Conservation (phyloP, 2,329 filamentous ascomycete species). For the Onygenales sp. region DNA sequence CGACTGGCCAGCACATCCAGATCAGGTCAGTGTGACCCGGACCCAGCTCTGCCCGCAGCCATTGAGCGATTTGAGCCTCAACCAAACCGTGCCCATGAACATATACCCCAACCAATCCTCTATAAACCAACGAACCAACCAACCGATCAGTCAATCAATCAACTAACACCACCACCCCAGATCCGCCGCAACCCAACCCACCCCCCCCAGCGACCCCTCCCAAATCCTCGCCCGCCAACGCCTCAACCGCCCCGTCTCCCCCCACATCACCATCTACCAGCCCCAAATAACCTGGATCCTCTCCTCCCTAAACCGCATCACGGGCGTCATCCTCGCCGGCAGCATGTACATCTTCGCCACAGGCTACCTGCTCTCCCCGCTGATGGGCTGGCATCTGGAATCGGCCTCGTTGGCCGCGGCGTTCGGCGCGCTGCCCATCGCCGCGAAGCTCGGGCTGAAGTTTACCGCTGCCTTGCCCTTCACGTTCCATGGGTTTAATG, state of each 20-base stretch:
- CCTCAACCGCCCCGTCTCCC: slow-evolving; percentile 67
- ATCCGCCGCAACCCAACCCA: slow-evolving; percentile 15
- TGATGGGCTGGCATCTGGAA: slow-evolving; percentile 63
- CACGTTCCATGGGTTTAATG: slow-evolving; percentile 59
- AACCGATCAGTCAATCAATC: neutral
- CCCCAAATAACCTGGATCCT: slow-evolving; percentile 77
- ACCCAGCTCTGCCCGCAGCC: neutral
- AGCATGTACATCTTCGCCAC: slow-evolving; percentile 69
- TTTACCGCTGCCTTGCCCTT: slow-evolving; percentile 53
- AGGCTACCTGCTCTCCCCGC: slow-evolving; percentile 71
- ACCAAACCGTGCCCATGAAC: neutral
- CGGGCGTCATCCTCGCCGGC: slow-evolving; percentile 63
- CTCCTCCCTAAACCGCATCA: slow-evolving; percentile 71
- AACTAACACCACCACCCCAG: slow-evolving; percentile 11
- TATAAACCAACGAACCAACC: neutral
- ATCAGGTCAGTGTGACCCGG: slow-evolving; percentile 27
- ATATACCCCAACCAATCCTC: neutral
- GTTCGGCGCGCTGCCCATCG: slow-evolving; percentile 52
- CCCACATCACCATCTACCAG: slow-evolving; percentile 79
- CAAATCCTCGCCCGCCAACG: slow-evolving; percentile 72
- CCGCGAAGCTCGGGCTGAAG: slow-evolving; percentile 52
- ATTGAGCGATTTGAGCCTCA: neutral
- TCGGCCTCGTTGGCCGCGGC: slow-evolving; percentile 53
- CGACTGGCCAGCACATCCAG: slow-evolving; percentile 34
- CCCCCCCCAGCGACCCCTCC: slow-evolving; percentile 21